Percentiles rank a stretch among this genome's conserved stretches.
These are phyloP conservation scores for Scutellaria baicalensis DNA, from an alignment of 257 asterid species.

Conservation along the genomic window DNA sequence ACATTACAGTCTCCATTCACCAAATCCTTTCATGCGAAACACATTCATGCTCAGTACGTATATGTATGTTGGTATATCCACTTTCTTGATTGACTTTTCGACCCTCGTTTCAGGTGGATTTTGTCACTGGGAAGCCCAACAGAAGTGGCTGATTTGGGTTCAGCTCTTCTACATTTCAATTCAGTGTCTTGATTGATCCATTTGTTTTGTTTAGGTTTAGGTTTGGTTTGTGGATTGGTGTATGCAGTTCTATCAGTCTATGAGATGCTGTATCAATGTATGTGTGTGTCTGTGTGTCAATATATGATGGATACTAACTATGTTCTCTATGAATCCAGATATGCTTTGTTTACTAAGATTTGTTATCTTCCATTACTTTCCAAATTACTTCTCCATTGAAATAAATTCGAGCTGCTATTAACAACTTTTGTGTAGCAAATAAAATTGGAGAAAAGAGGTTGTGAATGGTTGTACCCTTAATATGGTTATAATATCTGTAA, in stretches of 20 bases:
- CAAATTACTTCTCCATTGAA: too few relatives aligned
- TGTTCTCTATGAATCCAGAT: too few relatives aligned
- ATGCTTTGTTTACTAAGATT: too few relatives aligned
- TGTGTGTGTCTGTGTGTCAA: too few relatives aligned
- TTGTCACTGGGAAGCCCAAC: slow-evolving; percentile 53
- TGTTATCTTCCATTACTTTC: too few relatives aligned
- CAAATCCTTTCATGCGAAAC: background rate
- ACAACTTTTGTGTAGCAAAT: too few relatives aligned
- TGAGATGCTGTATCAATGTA: background rate
- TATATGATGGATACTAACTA: too few relatives aligned
- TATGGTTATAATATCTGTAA: too few relatives aligned
- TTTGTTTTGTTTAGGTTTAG: background rate
- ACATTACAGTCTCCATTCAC: background rate
- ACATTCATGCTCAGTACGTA: background rate
- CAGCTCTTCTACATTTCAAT: background rate
- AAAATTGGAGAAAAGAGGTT: too few relatives aligned
- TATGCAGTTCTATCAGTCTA: too few relatives aligned
- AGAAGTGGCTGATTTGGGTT: slow-evolving; percentile 41
- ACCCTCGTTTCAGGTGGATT: slow-evolving; percentile 35
- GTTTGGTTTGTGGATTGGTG: background rate
- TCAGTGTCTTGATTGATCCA: background rate
- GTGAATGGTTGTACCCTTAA: too few relatives aligned
- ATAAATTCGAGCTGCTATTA: too few relatives aligned
- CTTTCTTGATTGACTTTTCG: background rate
- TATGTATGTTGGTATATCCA: background rate